phyloP scores from a whole-genome alignment of 495 filamentous ascomycete genomes.

The Achaetomiella virescens region DNA sequence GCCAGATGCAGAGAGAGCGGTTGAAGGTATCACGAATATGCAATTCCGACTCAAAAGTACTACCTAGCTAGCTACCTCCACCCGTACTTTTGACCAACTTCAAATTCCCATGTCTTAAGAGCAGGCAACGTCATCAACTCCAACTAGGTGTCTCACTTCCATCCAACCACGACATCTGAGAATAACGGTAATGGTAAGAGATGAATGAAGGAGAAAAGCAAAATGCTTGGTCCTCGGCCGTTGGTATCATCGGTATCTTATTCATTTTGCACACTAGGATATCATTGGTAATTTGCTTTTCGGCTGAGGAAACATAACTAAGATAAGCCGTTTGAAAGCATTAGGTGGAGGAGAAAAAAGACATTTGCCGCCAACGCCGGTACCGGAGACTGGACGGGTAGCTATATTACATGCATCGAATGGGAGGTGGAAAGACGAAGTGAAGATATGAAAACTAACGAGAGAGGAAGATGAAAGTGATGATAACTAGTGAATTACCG shows the following conservation, averaged over 20 bases:
- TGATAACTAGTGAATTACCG: neutral
- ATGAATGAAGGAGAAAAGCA: neutral
- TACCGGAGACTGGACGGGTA: neutral
- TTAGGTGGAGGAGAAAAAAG: neutral
- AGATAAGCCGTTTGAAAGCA: neutral
- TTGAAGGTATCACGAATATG: too few relatives aligned
- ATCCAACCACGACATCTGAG: too few relatives aligned
- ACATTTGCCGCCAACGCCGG: neutral
- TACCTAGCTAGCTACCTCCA: too few relatives aligned
- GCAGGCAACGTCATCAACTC: too few relatives aligned
- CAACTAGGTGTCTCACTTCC: too few relatives aligned
- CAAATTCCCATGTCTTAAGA: too few relatives aligned
- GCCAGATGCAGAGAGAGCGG: too few relatives aligned
- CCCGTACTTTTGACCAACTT: too few relatives aligned
- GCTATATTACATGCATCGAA: neutral
- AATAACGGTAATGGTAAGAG: too few relatives aligned
- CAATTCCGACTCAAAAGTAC: too few relatives aligned
- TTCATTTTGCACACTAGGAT: neutral
- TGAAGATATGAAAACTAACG: neutral
- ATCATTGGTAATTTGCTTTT: neutral
- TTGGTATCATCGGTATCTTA: conserved; percentile 10
- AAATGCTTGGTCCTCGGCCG: neutral
- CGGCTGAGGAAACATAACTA: conserved; percentile 4
- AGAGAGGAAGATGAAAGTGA: neutral
- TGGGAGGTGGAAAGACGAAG: neutral